Percentiles rank a stretch among this genome's conserved stretches.
Conservation (phyloP, 768 basidiomycete species). For the Amanita subjunquillea region DNA sequence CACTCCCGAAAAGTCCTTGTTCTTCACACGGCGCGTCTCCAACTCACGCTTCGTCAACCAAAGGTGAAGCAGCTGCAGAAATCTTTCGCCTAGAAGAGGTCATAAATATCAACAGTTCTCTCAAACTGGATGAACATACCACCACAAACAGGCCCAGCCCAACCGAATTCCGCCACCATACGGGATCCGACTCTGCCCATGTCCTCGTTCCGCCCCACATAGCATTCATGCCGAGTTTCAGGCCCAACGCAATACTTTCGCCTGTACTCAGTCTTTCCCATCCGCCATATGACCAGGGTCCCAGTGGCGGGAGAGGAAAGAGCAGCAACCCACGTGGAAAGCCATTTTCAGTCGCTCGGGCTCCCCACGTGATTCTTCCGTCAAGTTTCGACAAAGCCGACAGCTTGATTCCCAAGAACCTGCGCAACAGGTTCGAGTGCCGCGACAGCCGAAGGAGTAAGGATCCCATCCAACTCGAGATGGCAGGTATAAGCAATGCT, state of each 20-base stretch:
- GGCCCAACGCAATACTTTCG: conserved; percentile 17
- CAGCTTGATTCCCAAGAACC: conserved; percentile 23
- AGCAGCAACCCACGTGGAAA: neutral
- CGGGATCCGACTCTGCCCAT: conserved; percentile 64
- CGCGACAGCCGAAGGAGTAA: conserved; percentile 46
- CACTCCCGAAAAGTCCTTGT: conserved; percentile 63
- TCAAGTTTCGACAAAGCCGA: conserved; percentile 9
- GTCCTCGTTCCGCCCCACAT: conserved; percentile 46
- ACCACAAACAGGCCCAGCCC: conserved; percentile 3
- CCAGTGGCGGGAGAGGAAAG: conserved; percentile 13
- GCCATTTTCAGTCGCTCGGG: neutral
- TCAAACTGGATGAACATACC: neutral
- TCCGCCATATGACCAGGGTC: conserved; percentile 5
- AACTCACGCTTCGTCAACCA: conserved; percentile 66
- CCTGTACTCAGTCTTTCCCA: conserved; percentile 15
- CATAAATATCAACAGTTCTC: conserved; percentile 31
- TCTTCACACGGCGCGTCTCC: conserved; percentile 58
- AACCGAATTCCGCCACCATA: conserved; percentile 37
- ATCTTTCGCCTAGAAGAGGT: conserved; percentile 45
- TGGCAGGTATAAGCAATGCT: conserved; percentile 55
- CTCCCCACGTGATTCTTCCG: conserved; percentile 8
- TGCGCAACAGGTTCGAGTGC: conserved; percentile 27
- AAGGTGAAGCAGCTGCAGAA: conserved; percentile 54
- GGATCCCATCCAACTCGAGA: conserved; percentile 56
- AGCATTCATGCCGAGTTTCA: conserved; percentile 32